Evolutionary conservation across 2,329 filamentous ascomycete species (phyloP).

Genomic region (Parasarocladium wereldwijsianum): DNA sequence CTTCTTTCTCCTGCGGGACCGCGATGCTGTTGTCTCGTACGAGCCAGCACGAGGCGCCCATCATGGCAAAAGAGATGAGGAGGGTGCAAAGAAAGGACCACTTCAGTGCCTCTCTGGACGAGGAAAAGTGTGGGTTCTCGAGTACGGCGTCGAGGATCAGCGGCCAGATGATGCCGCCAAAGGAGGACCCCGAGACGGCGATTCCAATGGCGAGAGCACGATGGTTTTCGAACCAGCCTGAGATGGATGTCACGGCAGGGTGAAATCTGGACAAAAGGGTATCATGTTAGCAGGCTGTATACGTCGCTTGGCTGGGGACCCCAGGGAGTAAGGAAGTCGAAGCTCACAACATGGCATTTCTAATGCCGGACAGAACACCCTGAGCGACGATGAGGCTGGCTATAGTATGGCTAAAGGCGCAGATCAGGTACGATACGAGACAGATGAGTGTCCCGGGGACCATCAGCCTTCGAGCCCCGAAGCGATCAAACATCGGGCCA

Average conservation of each 20-base stretch:
- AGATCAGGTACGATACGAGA: constrained; percentile 22
- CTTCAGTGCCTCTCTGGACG: constrained; percentile 1
- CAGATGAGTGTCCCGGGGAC: constrained; percentile 18
- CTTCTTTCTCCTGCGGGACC: too few species aligned
- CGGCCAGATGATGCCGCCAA: constrained; percentile 17
- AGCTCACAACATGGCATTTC: constrained; percentile 20
- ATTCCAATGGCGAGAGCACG: constrained; percentile 17
- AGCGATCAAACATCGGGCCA: constrained; percentile 25
- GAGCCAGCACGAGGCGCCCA: constrained; percentile 13
- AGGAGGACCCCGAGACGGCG: constrained; percentile 15
- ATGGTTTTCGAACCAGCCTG: constrained; percentile 16
- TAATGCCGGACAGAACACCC: constrained; percentile 25
- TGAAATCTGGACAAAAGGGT: constrained; percentile 11
- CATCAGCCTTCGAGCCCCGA: constrained; percentile 20
- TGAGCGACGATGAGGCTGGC: constrained; percentile 17
- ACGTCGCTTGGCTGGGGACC: too few species aligned
- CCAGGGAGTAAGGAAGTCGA: neutral
- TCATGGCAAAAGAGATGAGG: constrained; percentile 12
- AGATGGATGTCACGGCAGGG: constrained; percentile 15
- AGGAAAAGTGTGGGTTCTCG: too few species aligned
- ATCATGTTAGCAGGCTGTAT: neutral
- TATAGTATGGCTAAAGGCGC: constrained; percentile 1
- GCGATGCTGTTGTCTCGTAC: constrained; percentile 13
- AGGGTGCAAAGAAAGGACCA: constrained; percentile 10
- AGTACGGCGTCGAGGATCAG: constrained; percentile 9